These are phyloP conservation scores for Mallotus nudiflorus DNA, from an alignment of 345 rosid genomes.

Conservation along the genomic window DNA sequence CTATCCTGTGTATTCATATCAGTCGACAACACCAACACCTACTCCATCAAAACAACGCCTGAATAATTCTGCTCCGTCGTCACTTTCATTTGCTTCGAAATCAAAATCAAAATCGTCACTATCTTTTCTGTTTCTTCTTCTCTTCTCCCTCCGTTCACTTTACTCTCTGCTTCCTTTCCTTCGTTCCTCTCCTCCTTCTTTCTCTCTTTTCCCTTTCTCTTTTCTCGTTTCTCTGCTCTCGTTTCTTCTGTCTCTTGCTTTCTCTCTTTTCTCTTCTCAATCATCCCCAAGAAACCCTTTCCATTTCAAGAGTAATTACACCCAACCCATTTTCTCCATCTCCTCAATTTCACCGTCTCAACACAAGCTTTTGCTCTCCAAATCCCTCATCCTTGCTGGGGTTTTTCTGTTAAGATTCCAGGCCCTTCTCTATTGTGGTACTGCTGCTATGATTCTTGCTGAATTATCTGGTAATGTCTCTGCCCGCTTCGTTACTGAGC, in stretches of 20 bases:
- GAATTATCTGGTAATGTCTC: constrained; percentile 76
- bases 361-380: constrained; percentile 47
- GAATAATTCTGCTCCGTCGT: no score
- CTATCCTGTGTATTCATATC: constrained; percentile 43
- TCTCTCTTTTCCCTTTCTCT: not conserved
- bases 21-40: constrained; percentile 61
- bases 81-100: constrained; percentile 27
- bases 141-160: constrained; percentile 52
- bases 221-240: constrained; percentile 37
- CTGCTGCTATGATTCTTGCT: constrained; percentile 92
- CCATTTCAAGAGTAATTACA: constrained; percentile 23
- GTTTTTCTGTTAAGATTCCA: constrained; percentile 84
- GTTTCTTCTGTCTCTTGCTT: constrained; percentile 52
- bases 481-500: constrained; percentile 51
- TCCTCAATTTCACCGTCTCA: constrained; percentile 53
- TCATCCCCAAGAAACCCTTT: constrained; percentile 28
- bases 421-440: constrained; percentile 86
- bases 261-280: constrained; percentile 25
- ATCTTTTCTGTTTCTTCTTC: constrained; percentile 43
- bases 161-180: constrained; percentile 28
- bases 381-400: constrained; percentile 53
- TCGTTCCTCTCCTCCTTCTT: not conserved
- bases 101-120: constrained; percentile 22
- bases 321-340: constrained; percentile 39
- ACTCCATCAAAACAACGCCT: constrained; percentile 68